Evolutionary conservation across 169 alveolate species (phyloP).

Genomic region (Plasmodium vivax): DNA sequence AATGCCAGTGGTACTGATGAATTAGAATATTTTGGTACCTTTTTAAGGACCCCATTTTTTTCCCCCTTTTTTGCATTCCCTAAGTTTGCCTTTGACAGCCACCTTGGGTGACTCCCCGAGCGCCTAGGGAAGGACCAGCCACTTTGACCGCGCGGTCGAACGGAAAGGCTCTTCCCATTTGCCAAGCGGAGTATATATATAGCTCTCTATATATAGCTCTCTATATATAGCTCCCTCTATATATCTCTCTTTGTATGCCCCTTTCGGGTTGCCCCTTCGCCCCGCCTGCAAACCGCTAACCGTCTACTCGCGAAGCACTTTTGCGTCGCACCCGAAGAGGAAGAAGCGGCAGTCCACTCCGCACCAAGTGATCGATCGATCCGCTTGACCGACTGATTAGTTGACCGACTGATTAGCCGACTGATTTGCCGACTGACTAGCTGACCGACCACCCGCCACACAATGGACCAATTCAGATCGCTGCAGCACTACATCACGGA

Average conservation of each 20-base stretch:
- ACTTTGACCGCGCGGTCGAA: not conserved
- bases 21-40: not conserved
- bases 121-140: not conserved
- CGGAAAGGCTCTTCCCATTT: not conserved
- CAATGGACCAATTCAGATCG: not conserved
- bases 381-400: too few species aligned
- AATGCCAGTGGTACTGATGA: not conserved
- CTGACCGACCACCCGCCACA: not conserved
- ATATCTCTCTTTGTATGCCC: not conserved
- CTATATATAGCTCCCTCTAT: not conserved
- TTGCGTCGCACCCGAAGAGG: not conserved
- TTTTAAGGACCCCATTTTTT: not conserved
- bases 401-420: not conserved
- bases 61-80: not conserved
- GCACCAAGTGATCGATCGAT: too few species aligned
- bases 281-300: not conserved
- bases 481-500: not conserved
- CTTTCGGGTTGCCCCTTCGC: not conserved
- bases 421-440: not conserved
- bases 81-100: not conserved
- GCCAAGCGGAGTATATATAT: not conserved
- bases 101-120: not conserved
- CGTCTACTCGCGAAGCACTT: not conserved
- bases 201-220: not conserved
- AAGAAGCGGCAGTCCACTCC: not conserved